Base-by-base conservation (phyloP, 2,329 filamentous ascomycete genomes). In the Ceratocystiopsis sp. region DNA sequence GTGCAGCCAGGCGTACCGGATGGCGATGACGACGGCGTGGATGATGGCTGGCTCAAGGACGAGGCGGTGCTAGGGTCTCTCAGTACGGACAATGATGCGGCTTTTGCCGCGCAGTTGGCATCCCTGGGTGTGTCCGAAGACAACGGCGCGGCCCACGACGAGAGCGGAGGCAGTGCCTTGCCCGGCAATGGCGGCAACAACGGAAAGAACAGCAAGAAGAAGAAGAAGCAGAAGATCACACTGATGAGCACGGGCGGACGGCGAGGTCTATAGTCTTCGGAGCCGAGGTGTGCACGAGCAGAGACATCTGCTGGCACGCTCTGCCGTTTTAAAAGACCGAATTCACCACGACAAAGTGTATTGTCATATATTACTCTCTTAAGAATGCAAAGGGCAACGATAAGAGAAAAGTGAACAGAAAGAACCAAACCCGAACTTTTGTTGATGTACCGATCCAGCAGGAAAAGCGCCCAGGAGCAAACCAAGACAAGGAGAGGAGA, bases 191-290 rank as follows among this genome's bases (percentile, higher is more conserved):
- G 25, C 25, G 25, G 25, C 25, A 29, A 29, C 5, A 29, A 29
- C 21, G 21, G 21, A 4, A 21, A 21, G 21, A 29, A 29, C 5
- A 29, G 10, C 12, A 79, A 71, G 59, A 80, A 78, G 62, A 80
- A 79, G 61, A 80, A 80, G 62, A 76, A 75, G 52, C 77, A 80
- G 58, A 81, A 80, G 62, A 80, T 81, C 48, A 81, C 76, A 14
- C 57, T 81, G 48, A 81, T 81, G 77, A 80, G 75, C 51, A 81
- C 78, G 1, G 71, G 72, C 38, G 66, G 72, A n/a, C 62, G 66
- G 37, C 60, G 68, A 49, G 68, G 33, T 15, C 4, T 34, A 14
- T 34, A 34, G 25, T 8, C 25, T 8, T 8, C 2, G 25, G 10
- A 29, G 25, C 25, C 25, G 25, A 35, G 42, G 2, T 3, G 11